Base-by-base conservation (phyloP, 2,329 filamentous ascomycete genomes). In the Amesomyces nigricolor region DNA sequence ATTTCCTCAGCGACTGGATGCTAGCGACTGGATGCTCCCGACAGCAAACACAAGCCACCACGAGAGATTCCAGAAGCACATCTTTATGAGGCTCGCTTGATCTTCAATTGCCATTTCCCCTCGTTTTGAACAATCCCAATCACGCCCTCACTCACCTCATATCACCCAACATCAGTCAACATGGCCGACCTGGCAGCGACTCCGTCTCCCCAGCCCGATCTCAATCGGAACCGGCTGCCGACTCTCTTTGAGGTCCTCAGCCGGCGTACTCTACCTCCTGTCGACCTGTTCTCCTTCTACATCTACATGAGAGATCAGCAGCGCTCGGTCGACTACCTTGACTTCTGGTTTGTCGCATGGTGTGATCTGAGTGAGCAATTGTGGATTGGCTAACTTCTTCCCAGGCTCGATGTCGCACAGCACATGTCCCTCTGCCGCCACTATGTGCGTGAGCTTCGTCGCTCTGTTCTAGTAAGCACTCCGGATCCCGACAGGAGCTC, bases 281-380 rank as follows among this genome's bases (percentile, higher is more conserved):
- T 99, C 56, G 95, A 99, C 68, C 79, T 99, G 10, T 99, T 96
- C 72, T 96, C 91, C 2, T 99, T 99, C 76, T 99, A 99, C 74
- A 99, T 99, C 66, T 99, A 96, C 74, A 99, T 99, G 94, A 85
- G 94, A 66, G 95, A 99, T 71, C 91, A 96, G 73, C 94, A 99
- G 72, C 85, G 91, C 70, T 96, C 92, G 7, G 94, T 99, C 11
- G 94, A 99, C 68, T 99, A 99, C 67, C 77, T 99, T 42, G 94
- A 99, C 70, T 99, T 99, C 73, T 99, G 95, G 94, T 97, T 77
- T 56, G 83, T 69, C 47, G 40, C 47, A 52, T 62, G 14, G 26
- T 19, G 22, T 14, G 49, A 38, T 38, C 45, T 37, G 1, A 35
- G 30, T 45, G 39, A 10, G 14, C 6, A 19, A 19, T 43, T 53